A percentile compares a stretch with the other conserved stretches of the same genome.
phyloP scores from a whole-genome alignment of 2,329 filamentous ascomycete genomes.

The Aureobasidium uvarum region DNA sequence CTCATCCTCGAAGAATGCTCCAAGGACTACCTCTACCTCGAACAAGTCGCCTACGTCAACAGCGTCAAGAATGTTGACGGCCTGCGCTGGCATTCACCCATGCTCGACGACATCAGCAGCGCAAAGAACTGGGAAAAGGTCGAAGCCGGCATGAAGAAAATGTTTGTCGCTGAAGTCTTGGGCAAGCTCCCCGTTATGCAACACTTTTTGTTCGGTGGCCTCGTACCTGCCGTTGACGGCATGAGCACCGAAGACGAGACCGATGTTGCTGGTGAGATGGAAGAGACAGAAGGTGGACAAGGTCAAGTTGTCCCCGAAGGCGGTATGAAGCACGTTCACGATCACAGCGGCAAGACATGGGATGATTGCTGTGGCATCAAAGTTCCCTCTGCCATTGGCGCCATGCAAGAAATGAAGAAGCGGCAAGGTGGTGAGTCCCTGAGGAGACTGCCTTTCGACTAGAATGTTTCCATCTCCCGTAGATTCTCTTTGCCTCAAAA shows the following conservation, averaged over 20 bases:
- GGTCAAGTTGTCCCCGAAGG: conserved; percentile 61
- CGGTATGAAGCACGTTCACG: conserved; percentile 61
- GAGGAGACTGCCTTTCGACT: conserved; percentile 81
- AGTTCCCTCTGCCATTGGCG: conserved; percentile 89
- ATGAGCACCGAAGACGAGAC: conserved; percentile 69
- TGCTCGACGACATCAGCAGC: conserved; percentile 95
- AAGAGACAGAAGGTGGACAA: conserved; percentile 52
- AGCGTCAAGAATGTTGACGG: conserved; percentile 95
- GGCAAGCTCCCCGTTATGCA: conserved; percentile 97
- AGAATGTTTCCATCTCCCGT: not conserved
- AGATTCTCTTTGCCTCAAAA: not conserved
- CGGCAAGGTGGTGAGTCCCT: conserved; percentile 60
- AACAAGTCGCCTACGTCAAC: conserved; percentile 92
- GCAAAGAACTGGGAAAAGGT: conserved; percentile 90
- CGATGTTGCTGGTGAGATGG: conserved; percentile 48
- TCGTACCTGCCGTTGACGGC: conserved; percentile 74
- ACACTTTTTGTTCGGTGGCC: conserved; percentile 88
- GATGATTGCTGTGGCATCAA: conserved; percentile 98
- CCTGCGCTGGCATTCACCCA: conserved; percentile 92
- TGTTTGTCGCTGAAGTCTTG: conserved; percentile 92
- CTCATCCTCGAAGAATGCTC: conserved; percentile 84
- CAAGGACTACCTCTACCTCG: conserved; percentile 81
- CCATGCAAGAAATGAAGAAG: conserved; percentile 85
- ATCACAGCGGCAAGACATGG: conserved; percentile 55
- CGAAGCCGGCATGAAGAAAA: conserved; percentile 90